Percentiles rank a stretch among this genome's conserved stretches.
These are phyloP conservation scores for Globisporangium carolinianum DNA, from an alignment of 352 stramenopile genomes.

Conservation along the genomic window DNA sequence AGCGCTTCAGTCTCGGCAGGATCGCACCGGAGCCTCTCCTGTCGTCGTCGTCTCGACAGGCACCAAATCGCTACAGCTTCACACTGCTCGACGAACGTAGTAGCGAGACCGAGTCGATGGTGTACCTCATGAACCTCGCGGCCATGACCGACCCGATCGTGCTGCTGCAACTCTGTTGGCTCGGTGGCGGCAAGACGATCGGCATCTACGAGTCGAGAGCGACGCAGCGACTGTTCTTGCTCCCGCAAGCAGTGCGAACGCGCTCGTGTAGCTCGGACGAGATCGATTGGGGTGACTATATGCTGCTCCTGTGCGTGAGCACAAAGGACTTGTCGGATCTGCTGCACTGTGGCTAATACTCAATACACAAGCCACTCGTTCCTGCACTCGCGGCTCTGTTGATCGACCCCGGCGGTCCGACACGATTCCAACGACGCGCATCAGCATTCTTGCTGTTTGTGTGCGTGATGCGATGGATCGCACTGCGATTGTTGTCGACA, in stretches of 20 bases:
- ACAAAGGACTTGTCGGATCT: background rate
- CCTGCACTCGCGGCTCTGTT: too few species aligned
- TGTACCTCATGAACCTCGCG: slow-evolving; percentile 13
- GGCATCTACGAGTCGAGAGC: slow-evolving; percentile 1
- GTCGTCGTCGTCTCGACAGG: too few species aligned
- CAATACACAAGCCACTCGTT: too few species aligned
- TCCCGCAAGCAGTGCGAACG: background rate
- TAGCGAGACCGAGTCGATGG: slow-evolving; percentile 10
- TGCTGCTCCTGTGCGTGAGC: background rate
- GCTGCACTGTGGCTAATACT: background rate
- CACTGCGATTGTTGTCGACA: too few species aligned
- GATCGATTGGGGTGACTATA: slow-evolving; percentile 1
- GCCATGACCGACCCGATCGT: slow-evolving; percentile 12
- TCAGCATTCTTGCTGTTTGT: too few species aligned
- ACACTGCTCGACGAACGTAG: too few species aligned
- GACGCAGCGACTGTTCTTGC: background rate
- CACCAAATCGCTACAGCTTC: too few species aligned
- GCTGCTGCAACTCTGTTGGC: background rate
- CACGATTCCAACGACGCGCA: too few species aligned
- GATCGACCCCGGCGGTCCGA: too few species aligned
- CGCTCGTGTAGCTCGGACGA: background rate
- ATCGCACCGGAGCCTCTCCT: too few species aligned
- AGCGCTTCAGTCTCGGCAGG: too few species aligned
- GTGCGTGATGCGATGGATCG: too few species aligned
- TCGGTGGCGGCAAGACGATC: background rate